Conservation (phyloP, 345 rosid genomes). For the Sonneratia caseolaris region DNA sequence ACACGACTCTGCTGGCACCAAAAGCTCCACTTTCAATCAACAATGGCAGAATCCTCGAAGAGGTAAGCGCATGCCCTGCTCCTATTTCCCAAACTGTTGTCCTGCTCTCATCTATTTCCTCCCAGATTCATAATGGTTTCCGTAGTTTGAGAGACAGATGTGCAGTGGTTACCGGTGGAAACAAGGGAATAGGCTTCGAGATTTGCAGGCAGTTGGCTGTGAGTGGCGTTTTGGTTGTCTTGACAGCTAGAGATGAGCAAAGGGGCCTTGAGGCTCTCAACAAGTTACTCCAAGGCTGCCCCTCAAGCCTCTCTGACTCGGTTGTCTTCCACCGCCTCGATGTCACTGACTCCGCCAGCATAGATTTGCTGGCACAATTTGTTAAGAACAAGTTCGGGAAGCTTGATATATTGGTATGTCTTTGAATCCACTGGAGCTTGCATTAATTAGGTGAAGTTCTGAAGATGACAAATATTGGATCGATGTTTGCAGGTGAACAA, state of each 20-base stretch:
- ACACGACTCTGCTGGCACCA: neutral
- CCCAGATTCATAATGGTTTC: neutral
- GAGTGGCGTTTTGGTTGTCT: slow-evolving; percentile 15
- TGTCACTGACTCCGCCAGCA: slow-evolving; percentile 14
- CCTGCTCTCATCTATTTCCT: neutral
- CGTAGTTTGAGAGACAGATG: slow-evolving; percentile 4
- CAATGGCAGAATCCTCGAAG: neutral
- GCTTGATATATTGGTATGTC: slow-evolving; percentile 21
- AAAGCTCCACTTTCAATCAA: neutral
- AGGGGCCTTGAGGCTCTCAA: slow-evolving; percentile 24
- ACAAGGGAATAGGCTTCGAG: slow-evolving; percentile 28
- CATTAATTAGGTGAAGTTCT: neutral
- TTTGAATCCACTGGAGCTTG: neutral
- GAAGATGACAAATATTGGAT: neutral
- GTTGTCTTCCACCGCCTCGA: slow-evolving; percentile 23
- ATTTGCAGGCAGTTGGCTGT: slow-evolving; percentile 23
- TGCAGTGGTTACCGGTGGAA: slow-evolving; percentile 25
- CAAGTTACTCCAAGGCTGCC: slow-evolving; percentile 4
- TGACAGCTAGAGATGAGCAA: slow-evolving; percentile 25
- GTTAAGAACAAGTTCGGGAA: slow-evolving; percentile 14
- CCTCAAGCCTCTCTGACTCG: slow-evolving; percentile 6
- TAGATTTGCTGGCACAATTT: slow-evolving; percentile 17
- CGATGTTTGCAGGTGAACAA: slow-evolving; percentile 19
- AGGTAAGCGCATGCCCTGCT: neutral
- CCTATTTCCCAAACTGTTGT: neutral